phyloP scores from a whole-genome alignment of 257 asterid genomes.

The Capsicum chinense region DNA sequence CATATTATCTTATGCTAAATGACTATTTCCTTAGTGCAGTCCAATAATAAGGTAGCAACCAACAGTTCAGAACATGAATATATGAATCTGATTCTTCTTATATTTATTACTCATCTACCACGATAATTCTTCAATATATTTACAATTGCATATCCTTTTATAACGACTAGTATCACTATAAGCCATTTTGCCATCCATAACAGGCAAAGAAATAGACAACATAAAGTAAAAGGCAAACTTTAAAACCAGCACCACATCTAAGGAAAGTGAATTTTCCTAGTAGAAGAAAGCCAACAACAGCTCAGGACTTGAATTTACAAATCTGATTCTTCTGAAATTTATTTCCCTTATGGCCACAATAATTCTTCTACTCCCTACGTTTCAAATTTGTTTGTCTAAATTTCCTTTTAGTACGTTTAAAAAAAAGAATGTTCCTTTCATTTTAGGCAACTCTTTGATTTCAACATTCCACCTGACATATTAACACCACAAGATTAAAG shows the following conservation, averaged over 20 bases:
- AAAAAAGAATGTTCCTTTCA: too few species aligned
- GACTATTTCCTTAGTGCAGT: background rate
- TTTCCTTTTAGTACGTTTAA: too few species aligned
- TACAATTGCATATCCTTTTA: background rate
- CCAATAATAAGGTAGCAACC: background rate
- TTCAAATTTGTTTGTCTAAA: too few species aligned
- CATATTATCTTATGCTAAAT: background rate
- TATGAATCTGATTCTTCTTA: background rate
- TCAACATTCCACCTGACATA: too few species aligned
- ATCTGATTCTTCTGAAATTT: background rate
- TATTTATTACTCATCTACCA: background rate
- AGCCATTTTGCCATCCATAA: background rate
- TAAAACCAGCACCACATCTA: background rate
- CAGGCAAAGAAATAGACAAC: background rate
- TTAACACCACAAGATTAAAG: too few species aligned
- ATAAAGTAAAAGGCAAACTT: background rate
- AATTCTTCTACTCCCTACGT: background rate
- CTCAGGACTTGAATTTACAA: background rate
- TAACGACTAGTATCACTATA: background rate
- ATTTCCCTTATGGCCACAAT: background rate
- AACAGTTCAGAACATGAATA: background rate
- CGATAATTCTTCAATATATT: background rate
- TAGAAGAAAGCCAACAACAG: background rate
- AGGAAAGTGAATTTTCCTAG: background rate
- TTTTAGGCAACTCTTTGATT: too few species aligned